Evolutionary conservation across 495 filamentous ascomycete species (phyloP), one percentile per base, ranked within the genome.

Genomic region (Penicillium manginii): DNA sequence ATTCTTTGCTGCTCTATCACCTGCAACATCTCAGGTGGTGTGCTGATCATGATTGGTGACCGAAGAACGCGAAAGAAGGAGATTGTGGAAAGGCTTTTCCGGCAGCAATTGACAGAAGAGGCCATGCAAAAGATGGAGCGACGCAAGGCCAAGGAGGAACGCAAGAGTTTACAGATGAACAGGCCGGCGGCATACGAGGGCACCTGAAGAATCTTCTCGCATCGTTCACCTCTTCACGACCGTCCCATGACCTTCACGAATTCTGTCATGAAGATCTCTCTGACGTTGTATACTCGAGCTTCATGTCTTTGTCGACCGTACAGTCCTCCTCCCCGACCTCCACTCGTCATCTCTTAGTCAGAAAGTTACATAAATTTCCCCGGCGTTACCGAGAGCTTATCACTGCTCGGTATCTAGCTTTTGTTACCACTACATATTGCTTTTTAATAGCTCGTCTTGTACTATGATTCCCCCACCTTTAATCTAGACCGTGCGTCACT

Each of bases 61-160:
- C 80, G 84, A 3, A 78, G 80, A 26, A 88, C 88, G 1, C 82
- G 90, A 22, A 93, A 93, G 81, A 91, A 90, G 82, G 89, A 93
- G 49, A 87, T 93, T 1, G 73, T 91, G 0, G 88, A 92, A 67
- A 82, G 85, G 26, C 81, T 92, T 64, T 82, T 84, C 63, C 81
- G 87, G 12, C 89, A 92, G 70, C 82, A 90, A 50, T 73, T 92
- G 49, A 93, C 90, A 2, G 75, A 80, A 33, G 83, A 90, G 64
- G 89, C 86, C 0, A 89, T 93, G 73, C 80, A 85, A 58, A 87
- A 87, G 68, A 81, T 91, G 48, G 76, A 84, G 71, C 89, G 87
- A 74, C 77, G 81, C 50, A 84, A 81, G 62, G 71, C 80, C 59
- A 79, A 77, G 53, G 78, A 81, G 57, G 80, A 82, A 59, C 76